Conservation (phyloP, 78 protist species). For the Neovahlkampfia damariscottae region DNA sequence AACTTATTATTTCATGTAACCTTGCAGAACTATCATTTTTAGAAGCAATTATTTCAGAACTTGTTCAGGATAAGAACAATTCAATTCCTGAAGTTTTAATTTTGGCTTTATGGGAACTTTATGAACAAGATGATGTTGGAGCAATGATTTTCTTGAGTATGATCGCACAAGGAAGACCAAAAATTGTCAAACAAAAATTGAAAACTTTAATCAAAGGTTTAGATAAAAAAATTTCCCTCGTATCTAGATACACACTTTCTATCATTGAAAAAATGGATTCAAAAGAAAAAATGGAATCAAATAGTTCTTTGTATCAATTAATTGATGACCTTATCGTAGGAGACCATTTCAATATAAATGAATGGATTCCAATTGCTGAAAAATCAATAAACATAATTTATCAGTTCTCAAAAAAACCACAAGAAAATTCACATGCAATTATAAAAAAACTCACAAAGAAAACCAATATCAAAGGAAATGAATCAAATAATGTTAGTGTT, state of each 20-base stretch:
- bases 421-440: background rate
- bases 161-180: background rate
- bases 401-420: background rate
- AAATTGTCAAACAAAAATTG: background rate
- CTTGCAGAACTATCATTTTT: background rate
- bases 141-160: background rate
- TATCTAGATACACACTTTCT: background rate
- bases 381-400: background rate
- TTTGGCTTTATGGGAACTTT: background rate
- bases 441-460: background rate
- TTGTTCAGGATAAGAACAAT: background rate
- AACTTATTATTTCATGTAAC: background rate
- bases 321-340: background rate
- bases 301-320: background rate
- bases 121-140: background rate
- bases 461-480: too few species aligned
- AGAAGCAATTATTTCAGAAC: background rate
- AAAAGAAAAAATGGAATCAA: background rate
- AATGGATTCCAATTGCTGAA: background rate
- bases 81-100: background rate
- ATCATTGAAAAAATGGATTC: too few species aligned
- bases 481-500: background rate
- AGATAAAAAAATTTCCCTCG: background rate
- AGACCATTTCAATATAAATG: too few species aligned
- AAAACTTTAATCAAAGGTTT: background rate